These are phyloP conservation scores for Xylaria sp. DNA, from an alignment of 2,329 filamentous ascomycete species.

Conservation along the genomic window DNA sequence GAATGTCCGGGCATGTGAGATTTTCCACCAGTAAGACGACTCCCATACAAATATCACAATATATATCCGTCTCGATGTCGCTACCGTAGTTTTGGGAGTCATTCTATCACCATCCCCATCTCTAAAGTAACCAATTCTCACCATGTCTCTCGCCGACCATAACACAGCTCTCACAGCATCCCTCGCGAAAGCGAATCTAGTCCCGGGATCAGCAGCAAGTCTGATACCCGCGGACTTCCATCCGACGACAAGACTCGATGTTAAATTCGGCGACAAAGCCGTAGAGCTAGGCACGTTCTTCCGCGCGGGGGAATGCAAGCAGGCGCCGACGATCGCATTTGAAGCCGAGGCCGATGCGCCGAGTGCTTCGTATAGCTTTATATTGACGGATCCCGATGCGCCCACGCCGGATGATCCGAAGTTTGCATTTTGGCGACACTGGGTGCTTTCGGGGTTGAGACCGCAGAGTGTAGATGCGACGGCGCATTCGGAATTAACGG, in stretches of 20 bases:
- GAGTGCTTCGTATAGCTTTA: constrained; percentile 38
- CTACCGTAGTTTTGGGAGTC: neutral
- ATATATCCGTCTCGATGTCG: neutral
- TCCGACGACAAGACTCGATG: constrained; percentile 36
- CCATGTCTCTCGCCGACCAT: constrained; percentile 25
- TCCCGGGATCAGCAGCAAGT: constrained; percentile 36
- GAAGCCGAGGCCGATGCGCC: constrained; percentile 31
- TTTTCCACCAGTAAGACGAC: neutral
- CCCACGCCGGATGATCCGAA: constrained; percentile 51
- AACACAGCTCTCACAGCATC: constrained; percentile 27
- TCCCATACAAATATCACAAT: neutral
- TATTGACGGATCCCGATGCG: constrained; percentile 50
- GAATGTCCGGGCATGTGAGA: neutral
- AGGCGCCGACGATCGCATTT: constrained; percentile 35
- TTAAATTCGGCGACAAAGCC: constrained; percentile 34
- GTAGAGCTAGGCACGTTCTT: constrained; percentile 38
- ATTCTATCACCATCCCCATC: neutral
- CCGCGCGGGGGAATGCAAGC: constrained; percentile 36
- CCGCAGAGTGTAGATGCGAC: constrained; percentile 6
- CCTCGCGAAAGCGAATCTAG: constrained; percentile 36
- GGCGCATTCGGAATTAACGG: constrained; percentile 32
- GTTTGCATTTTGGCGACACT: constrained; percentile 52
- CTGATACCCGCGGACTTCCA: constrained; percentile 41
- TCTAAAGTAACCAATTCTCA: neutral
- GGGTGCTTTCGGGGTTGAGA: constrained; percentile 35